Conservation (phyloP, 129 eudicot genomes). For the Helianthus annuus region DNA sequence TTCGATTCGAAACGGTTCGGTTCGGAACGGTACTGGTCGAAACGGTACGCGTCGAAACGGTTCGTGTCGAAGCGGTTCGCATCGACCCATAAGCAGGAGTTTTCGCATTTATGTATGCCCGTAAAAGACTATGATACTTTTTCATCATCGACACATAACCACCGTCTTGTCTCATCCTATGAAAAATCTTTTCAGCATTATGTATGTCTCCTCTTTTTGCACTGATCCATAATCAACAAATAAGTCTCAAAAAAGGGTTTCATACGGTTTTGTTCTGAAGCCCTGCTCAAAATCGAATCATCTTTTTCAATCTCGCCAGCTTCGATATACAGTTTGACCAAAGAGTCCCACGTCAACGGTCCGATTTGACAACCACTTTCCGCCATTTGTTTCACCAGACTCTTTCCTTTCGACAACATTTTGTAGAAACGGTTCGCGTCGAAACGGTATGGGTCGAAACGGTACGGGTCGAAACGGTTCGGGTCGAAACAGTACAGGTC, state of each 20-base stretch:
- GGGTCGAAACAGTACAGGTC: too few species aligned
- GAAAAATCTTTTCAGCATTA: slow-evolving; percentile 72
- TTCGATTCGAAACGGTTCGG: too few species aligned
- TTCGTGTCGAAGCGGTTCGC: too few species aligned
- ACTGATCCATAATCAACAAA: slow-evolving; percentile 55
- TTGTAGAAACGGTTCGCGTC: slow-evolving; percentile 23
- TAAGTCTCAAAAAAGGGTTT: slow-evolving; percentile 54
- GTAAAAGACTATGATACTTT: slow-evolving; percentile 46
- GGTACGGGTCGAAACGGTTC: too few species aligned
- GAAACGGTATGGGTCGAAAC: too few species aligned
- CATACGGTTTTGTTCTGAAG: slow-evolving; percentile 35
- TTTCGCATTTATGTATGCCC: slow-evolving; percentile 60
- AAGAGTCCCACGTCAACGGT: slow-evolving; percentile 71
- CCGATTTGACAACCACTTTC: slow-evolving; percentile 62
- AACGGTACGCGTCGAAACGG: too few species aligned
- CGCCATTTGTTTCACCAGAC: slow-evolving; percentile 68
- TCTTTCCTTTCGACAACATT: slow-evolving; percentile 71
- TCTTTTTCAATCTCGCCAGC: slow-evolving; percentile 86
- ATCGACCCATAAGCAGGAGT: slow-evolving; percentile 61
- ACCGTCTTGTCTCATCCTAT: slow-evolving; percentile 65
- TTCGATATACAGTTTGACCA: slow-evolving; percentile 64
- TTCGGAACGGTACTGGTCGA: too few species aligned
- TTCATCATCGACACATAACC: slow-evolving; percentile 49
- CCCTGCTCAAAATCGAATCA: slow-evolving; percentile 57
- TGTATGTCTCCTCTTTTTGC: slow-evolving; percentile 73